Percentiles rank a stretch among this genome's conserved stretches.
These are phyloP conservation scores for Delitschia confertaspora DNA, from an alignment of 495 filamentous ascomycete species.

Conservation along the genomic window DNA sequence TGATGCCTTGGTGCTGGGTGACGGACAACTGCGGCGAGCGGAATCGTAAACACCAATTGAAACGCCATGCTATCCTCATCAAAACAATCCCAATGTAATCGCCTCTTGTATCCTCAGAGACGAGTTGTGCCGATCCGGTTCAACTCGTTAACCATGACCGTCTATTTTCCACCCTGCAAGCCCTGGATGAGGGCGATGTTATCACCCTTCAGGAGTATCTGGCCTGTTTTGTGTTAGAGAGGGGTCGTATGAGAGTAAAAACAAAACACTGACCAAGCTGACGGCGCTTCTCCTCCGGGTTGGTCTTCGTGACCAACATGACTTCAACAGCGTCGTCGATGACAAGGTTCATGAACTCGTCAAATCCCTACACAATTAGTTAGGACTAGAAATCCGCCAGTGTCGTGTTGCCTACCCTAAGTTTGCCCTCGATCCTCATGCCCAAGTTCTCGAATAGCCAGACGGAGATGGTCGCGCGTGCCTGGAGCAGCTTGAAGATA, in stretches of 20 bases:
- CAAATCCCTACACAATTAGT: slow-evolving; percentile 61
- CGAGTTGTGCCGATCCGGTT: no score
- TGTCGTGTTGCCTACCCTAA: slow-evolving; percentile 52
- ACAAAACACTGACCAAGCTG: slow-evolving; percentile 59
- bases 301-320: slow-evolving; percentile 69
- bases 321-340: slow-evolving; percentile 94
- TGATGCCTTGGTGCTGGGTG: slow-evolving; percentile 57
- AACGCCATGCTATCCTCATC: slow-evolving; percentile 37
- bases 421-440: slow-evolving; percentile 90
- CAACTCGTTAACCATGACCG: no score
- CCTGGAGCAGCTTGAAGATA: slow-evolving; percentile 92
- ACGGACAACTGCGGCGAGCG: slow-evolving; percentile 32
- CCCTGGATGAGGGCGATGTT: slow-evolving; percentile 93
- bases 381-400: not conserved
- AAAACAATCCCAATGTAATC: not conserved
- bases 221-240: slow-evolving; percentile 48
- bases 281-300: slow-evolving; percentile 63
- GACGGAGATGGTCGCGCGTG: slow-evolving; percentile 77
- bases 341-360: slow-evolving; percentile 99
- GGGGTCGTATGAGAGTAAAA: not conserved
- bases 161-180: no score
- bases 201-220: slow-evolving; percentile 94
- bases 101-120: no score
- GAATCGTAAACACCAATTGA: slow-evolving; percentile 5
- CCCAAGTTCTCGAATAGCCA: slow-evolving; percentile 95